Conservation (phyloP, 1,139 yeast genomes). For the Suhomyces chickasaworum region DNA sequence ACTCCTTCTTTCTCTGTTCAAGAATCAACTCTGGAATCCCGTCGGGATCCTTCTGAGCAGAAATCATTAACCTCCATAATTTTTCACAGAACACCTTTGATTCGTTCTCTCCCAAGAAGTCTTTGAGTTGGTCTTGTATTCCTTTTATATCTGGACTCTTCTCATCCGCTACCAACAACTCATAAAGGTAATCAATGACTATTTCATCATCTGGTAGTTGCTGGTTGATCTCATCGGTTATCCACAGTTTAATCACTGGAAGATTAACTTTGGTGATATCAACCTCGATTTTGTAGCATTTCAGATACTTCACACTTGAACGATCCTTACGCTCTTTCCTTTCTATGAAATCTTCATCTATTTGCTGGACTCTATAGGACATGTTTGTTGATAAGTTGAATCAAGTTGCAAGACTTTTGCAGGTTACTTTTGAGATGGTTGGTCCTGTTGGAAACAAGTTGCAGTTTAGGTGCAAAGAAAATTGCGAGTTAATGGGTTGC, state of each 20-base stretch:
- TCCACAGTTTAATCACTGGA: slow-evolving; percentile 39
- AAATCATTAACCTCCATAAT: slow-evolving; percentile 43
- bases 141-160: slow-evolving; percentile 34
- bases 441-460: no score
- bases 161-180: slow-evolving; percentile 29
- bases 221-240: slow-evolving; percentile 29
- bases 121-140: slow-evolving; percentile 40
- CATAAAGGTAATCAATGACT: slow-evolving; percentile 43
- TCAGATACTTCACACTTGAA: slow-evolving; percentile 16
- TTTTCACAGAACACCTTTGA: slow-evolving; percentile 36
- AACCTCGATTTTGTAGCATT: slow-evolving; percentile 26
- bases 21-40: slow-evolving; percentile 43
- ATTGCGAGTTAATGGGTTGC: slow-evolving; percentile 10
- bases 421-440: background rate
- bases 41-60: slow-evolving; percentile 42
- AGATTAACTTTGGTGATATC: slow-evolving; percentile 38
- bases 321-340: slow-evolving; percentile 11
- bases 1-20: slow-evolving; percentile 19
- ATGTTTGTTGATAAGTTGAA: slow-evolving; percentile 10
- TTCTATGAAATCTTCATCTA: slow-evolving; percentile 19
- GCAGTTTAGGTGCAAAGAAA: background rate
- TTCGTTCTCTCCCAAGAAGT: slow-evolving; percentile 42
- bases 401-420: slow-evolving; percentile 5
- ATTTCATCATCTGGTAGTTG: slow-evolving; percentile 52
- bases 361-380: slow-evolving; percentile 23